Base-by-base conservation (phyloP, 768 basidiomycete species). In the Macrolepiota dolichaula region DNA sequence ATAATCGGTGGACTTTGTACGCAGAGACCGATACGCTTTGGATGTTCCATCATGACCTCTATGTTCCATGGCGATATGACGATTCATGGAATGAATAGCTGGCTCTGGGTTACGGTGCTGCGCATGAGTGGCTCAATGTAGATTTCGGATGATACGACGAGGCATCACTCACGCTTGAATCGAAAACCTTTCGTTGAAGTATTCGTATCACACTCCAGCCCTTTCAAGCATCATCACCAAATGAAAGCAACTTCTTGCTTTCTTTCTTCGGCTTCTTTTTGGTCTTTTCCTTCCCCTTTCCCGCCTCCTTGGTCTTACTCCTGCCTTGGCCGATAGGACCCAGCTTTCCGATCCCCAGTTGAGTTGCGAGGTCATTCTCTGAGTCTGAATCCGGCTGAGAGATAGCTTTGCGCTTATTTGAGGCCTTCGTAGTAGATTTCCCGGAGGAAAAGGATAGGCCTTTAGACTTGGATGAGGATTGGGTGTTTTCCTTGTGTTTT, bases 261-360 rank as follows among this genome's bases (percentile, higher is more conserved):
- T 70, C 68, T 67, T 80, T 80, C 73, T 86, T 89, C 3, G 74
- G 54, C 65, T 87, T 89, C 79, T 85, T 84, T 69, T 81, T 85
- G 11, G 74, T 64, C 1, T 67, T 70, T 36, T 67, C 70, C 51
- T 71, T 70, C 62, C 77, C 77, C n/a, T 73, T 74, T 40, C 40
- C 40, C 10, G 9, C 71, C 65, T 19, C 72, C 63, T 12, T 65
- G 69, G 64, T 65, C 72, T 67, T 32, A n/a, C n/a, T n/a, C n/a
- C 62, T 71, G 60, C 68, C 68, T 61, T 62, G 61, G 58, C 24
- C 52, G 55, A 35, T 68, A 66, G 57, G 63, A 67, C 63, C 68
- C 67, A 11, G 70, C 47, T 35, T 64, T 32, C 17, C 22, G n/a
- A 53, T 53, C 10, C 59, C 62, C 19, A 66, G 60, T 40, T 67